Percentiles rank a stretch among this genome's conserved stretches.
Evolutionary conservation across 2,329 filamentous ascomycete genomes (phyloP).

Genomic region (Fusarium sulawesiense): DNA sequence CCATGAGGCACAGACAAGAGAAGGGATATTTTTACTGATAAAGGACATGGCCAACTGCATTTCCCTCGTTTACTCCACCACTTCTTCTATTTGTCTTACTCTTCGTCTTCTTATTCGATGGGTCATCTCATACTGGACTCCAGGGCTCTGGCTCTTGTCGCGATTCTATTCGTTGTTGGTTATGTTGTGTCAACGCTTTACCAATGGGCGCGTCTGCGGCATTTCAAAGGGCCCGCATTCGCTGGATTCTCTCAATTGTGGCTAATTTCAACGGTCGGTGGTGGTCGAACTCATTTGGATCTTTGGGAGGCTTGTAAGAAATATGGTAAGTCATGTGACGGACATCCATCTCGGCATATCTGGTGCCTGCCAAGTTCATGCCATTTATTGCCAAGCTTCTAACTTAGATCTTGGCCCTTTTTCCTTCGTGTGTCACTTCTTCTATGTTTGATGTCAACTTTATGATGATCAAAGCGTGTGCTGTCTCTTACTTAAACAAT

Average conservation of each 20-base stretch:
- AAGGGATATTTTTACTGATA: not conserved
- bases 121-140: not conserved
- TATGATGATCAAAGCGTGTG: not conserved
- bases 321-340: conserved; percentile 47
- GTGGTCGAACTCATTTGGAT: conserved; percentile 51
- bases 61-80: not conserved
- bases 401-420: not conserved
- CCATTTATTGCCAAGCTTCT: not conserved
- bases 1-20: not conserved
- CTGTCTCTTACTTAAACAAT: not conserved
- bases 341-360: not conserved
- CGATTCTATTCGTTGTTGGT: conserved; percentile 15
- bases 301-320: conserved; percentile 51
- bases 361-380: not conserved
- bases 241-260: conserved; percentile 56
- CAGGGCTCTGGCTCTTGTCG: not conserved
- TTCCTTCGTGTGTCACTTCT: not conserved
- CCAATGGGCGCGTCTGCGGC: conserved; percentile 53
- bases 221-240: conserved; percentile 54
- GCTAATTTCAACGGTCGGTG: conserved; percentile 49
- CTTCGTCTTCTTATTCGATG: not conserved
- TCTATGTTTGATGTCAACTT: not conserved
- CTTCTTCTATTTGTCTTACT: not conserved
- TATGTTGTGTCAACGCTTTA: conserved; percentile 30
- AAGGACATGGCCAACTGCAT: not conserved